Evolutionary conservation across 768 basidiomycete genomes (phyloP), one percentile per base, ranked within the genome.

Genomic region (Chalciporus piperatus): DNA sequence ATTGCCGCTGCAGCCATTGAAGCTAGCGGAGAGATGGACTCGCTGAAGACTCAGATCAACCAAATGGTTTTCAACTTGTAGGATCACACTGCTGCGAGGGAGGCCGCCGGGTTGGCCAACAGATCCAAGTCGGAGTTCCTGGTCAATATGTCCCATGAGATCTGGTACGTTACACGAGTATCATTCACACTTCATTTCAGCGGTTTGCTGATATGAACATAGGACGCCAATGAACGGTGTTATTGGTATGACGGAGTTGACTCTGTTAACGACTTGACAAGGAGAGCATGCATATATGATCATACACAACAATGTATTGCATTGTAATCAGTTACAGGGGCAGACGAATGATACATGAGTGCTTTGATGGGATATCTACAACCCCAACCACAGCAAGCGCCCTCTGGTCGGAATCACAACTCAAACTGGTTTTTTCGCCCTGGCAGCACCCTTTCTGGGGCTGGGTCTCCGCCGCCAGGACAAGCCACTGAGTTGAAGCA

Each of bases 161-260:
- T 95, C 65, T 76, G 94, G 92, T 91, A 52, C 12, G 84, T 76
- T n/a, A n/a, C n/a, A n/a, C 13, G 22, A 14, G 16, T 27, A 27
- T 9, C 6, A 9, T 25, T 42, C 14, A 27, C 37, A 38, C 22
- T 48, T 41, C 32, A 6, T 53, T 50, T 43, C 51, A 7, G 27
- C 42, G n/a, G 25, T 23, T 47, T 38, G 43, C 40, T 56, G 54
- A 65, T 44, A 27, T 45, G 45, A 14, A 42, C 25, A n/a, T 64
- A 93, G 96, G 67, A 98, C 97, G 20, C 97, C 97, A 0, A 99
- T 98, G 96, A 99, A 98, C 66, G 96, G 97, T 64, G 98, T 99
- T 69, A 98, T 99, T 59, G 96, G 96, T n/a, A 94, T 99, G 94
- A 99, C 96, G 20, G 94, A 96, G 70, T 73, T 99, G 51, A 98